These are phyloP conservation scores for Datisca glomerata DNA, from an alignment of 306 rosid species.

Conservation along the genomic window DNA sequence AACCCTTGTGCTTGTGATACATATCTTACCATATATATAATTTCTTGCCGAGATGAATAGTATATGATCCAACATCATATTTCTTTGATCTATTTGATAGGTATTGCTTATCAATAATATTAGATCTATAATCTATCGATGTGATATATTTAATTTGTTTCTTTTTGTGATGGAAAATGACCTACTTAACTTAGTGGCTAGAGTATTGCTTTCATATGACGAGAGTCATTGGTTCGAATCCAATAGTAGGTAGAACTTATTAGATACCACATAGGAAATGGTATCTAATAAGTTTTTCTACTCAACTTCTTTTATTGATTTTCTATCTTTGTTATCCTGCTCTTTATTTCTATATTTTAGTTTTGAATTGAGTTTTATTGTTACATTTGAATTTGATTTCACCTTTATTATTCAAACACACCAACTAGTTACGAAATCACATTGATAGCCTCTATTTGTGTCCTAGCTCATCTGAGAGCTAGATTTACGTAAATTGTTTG, in stretches of 20 bases:
- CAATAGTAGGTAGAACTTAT: neutral
- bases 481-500: neutral
- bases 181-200: constrained; percentile 3
- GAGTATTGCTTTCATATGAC: constrained; percentile 1
- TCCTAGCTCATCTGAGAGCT: too few relatives aligned
- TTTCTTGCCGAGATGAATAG: too few relatives aligned
- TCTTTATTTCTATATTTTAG: neutral
- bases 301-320: neutral
- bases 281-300: neutral
- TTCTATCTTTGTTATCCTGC: neutral
- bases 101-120: too few relatives aligned
- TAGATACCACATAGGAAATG: neutral
- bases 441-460: too few relatives aligned
- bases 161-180: constrained; percentile 1
- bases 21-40: too few relatives aligned
- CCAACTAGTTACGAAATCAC: neutral
- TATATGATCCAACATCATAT: too few relatives aligned
- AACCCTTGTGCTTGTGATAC: too few relatives aligned
- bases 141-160: neutral
- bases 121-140: neutral
- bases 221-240: neutral
- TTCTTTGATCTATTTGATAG: neutral
- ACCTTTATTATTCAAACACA: neutral
- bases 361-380: neutral
- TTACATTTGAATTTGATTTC: neutral